Conservation (phyloP, 345 rosid species). For the Populus deltoides region DNA sequence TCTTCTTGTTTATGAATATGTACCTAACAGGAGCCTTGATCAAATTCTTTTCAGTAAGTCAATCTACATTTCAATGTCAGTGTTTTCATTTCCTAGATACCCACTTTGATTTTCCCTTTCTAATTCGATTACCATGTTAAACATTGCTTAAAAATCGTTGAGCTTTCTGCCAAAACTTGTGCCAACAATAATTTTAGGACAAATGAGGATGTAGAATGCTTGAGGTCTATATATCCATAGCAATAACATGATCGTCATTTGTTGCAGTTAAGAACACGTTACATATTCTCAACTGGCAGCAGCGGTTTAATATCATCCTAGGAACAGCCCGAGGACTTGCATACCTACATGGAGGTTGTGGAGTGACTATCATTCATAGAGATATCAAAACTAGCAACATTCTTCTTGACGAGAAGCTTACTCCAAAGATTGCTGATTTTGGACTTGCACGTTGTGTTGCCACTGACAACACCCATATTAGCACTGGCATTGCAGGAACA, state of each 20-base stretch:
- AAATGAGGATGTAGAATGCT: no score
- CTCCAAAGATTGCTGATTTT: constrained; percentile 80
- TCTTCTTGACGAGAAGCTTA: constrained; percentile 60
- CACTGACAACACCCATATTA: constrained; percentile 45
- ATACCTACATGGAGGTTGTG: constrained; percentile 60
- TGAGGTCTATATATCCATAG: neutral
- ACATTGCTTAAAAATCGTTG: no score
- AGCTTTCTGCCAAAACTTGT: no score
- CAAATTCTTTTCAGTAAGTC: constrained; percentile 64
- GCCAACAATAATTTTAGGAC: no score
- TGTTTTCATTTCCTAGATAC: no score
- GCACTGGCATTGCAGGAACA: constrained; percentile 80
- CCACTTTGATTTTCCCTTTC: no score
- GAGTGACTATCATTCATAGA: constrained; percentile 65
- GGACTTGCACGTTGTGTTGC: constrained; percentile 65
- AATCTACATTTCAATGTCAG: neutral
- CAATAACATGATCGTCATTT: neutral
- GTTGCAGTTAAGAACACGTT: constrained; percentile 46
- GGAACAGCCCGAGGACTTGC: constrained; percentile 86
- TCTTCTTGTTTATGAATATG: constrained; percentile 77
- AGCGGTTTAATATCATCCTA: constrained; percentile 47
- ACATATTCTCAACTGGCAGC: constrained; percentile 58
- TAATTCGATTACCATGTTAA: no score
- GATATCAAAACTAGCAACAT: constrained; percentile 82
- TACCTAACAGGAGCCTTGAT: constrained; percentile 71